Percentiles rank a stretch among this genome's conserved stretches.
Conservation (phyloP, 2,329 filamentous ascomycete genomes). For the Aspergillus intermedius region DNA sequence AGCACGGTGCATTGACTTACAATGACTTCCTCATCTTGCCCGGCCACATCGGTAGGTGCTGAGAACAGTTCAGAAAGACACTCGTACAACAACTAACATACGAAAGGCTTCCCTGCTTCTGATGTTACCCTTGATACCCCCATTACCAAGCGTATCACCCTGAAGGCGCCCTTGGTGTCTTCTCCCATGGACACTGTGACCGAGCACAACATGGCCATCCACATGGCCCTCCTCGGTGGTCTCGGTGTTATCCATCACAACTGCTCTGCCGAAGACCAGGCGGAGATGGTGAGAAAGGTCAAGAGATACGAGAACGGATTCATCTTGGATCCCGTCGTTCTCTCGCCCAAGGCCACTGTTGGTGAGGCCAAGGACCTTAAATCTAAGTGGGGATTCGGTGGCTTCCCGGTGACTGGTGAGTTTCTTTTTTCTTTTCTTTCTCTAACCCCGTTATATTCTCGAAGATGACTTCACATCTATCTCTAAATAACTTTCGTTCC, state of each 20-base stretch:
- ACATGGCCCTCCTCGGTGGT: slow-evolving; percentile 58
- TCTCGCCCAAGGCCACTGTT: slow-evolving; percentile 79
- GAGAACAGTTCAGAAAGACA: slow-evolving; percentile 2
- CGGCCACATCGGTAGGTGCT: slow-evolving; percentile 74
- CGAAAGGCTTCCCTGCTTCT: slow-evolving; percentile 75
- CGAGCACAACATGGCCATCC: slow-evolving; percentile 98
- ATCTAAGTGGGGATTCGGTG: slow-evolving; percentile 97
- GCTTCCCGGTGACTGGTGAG: slow-evolving; percentile 97
- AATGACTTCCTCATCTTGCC: slow-evolving; percentile 97
- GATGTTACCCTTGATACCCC: slow-evolving; percentile 83
- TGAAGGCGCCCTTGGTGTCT: slow-evolving; percentile 95
- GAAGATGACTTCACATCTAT: slow-evolving; percentile 66
- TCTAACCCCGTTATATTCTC: slow-evolving; percentile 13
- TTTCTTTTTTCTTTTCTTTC: slow-evolving; percentile 20
- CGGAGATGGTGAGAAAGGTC: slow-evolving; percentile 98
- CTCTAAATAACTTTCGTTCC: slow-evolving; percentile 99
- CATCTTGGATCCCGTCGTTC: slow-evolving; percentile 91
- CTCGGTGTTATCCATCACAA: slow-evolving; percentile 95
- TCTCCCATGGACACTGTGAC: slow-evolving; percentile 99
- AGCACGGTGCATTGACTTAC: slow-evolving; percentile 91
- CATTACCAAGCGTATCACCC: slow-evolving; percentile 86
- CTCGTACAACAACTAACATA: slow-evolving; percentile 11
- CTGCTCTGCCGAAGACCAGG: slow-evolving; percentile 94
- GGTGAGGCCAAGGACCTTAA: slow-evolving; percentile 87
- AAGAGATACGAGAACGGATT: slow-evolving; percentile 99